Evolutionary conservation across 1,284 basidiomycete genomes (phyloP), one percentile per base, ranked within the genome.

Genomic region (Taiwanofungus camphoratus): DNA sequence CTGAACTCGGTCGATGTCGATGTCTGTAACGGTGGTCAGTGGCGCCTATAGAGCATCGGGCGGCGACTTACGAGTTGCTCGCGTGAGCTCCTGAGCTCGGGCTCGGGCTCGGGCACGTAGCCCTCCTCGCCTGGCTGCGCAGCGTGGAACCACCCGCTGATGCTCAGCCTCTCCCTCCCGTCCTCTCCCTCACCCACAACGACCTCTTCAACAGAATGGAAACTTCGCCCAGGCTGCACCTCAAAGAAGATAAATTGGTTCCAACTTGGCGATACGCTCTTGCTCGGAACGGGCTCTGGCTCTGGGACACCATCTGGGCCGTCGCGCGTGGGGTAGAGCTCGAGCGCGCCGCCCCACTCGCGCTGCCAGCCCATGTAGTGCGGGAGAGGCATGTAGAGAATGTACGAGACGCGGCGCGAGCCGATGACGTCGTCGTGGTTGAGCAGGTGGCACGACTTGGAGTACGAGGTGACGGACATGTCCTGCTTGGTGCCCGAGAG

Each of bases 371-470:
- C 55, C 42, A 84, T 71, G 51, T 76, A 75, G 52, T 79, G 70
- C 2, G 90, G 92, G 50, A 95, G 80, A 19, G 95, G 93, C 70
- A 98, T 87, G 68, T 99, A 99, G 40, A 98, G 84, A 63, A 99
- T 97, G 69, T 95, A 99, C 1, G 92, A 96, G 42, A 98, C 88
- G 40, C 93, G 80, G 27, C 95, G 87, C 3, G 92, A 83, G 42
- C 93, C 93, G 62, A 99, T 99, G 30, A 96, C 94, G 66, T 99
- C 95, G 79, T 97, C 94, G 70, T 97, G 93, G 61, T 94, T 90
- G 56, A 99, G 82, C 5, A 99, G 77, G 65, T 99, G 95, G 59
- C 93, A 94, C 9, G 89, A 80, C 55, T 86, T 79, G 18, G 83
- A 87, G 68, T 98, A 99, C 19, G 90, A 85, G 61, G 92, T 93